Percentiles rank a stretch among this genome's conserved stretches.
Conservation (phyloP, 2,329 filamentous ascomycete species). For the Hymenoscyphus fructigenus region DNA sequence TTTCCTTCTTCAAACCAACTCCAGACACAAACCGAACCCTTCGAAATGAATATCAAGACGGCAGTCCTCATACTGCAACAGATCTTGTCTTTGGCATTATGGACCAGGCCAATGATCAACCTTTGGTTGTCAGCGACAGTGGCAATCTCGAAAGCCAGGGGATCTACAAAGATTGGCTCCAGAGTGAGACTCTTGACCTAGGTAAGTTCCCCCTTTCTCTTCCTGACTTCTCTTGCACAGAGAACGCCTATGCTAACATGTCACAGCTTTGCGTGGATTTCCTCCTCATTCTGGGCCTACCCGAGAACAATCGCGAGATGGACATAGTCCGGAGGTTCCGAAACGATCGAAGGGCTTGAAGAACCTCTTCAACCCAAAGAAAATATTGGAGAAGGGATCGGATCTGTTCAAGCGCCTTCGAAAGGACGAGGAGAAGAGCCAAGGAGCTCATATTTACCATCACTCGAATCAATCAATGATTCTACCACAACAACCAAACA, state of each 20-base stretch:
- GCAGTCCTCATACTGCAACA: conserved; percentile 46
- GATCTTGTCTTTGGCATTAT: conserved; percentile 40
- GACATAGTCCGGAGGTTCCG: conserved; percentile 2
- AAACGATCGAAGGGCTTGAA: not conserved
- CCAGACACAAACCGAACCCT: conserved; percentile 21
- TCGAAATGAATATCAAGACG: conserved; percentile 45
- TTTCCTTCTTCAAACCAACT: conserved; percentile 19
- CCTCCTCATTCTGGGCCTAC: not conserved
- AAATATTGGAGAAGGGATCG: not conserved
- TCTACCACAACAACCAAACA: conserved; percentile 6
- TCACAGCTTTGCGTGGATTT: not conserved
- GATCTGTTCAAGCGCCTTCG: not conserved
- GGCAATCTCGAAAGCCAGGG: not conserved
- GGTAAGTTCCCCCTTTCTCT: not conserved
- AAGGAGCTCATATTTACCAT: not conserved
- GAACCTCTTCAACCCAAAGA: not conserved
- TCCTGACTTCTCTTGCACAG: not conserved
- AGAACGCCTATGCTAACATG: not conserved
- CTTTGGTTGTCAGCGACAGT: not conserved
- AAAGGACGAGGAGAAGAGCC: not conserved
- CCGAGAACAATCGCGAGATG: not conserved
- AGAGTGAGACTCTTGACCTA: not conserved
- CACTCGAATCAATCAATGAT: not conserved
- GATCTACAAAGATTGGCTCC: conserved; percentile 8
- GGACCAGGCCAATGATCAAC: not conserved